Conservation (phyloP, 345 rosid genomes). For the Eutrema yunnanense region DNA sequence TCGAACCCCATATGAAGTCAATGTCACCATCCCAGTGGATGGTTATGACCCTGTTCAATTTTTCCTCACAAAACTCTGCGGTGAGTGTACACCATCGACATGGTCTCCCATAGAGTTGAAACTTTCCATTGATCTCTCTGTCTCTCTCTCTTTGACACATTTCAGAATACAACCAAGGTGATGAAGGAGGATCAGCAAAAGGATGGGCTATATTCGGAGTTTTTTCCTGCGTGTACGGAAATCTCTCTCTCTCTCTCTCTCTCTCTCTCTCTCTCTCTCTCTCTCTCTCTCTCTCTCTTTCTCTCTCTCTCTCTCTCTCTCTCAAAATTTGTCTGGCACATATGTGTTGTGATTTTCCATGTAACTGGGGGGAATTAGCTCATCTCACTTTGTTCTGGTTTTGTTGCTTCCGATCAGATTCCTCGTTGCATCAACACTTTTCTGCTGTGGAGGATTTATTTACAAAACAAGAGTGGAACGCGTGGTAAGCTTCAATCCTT, state of each 20-base stretch:
- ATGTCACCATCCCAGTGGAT: conserved; percentile 65
- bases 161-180: conserved; percentile 62
- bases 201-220: conserved; percentile 95
- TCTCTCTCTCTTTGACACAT: conserved; percentile 11
- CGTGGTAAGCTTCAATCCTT: conserved; percentile 19
- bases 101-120: not conserved
- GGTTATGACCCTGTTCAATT: conserved; percentile 80
- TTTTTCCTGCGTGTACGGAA: conserved; percentile 82
- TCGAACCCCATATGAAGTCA: conserved; percentile 63
- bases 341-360: not conserved
- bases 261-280: no score
- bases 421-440: conserved; percentile 45
- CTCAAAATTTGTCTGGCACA: not conserved
- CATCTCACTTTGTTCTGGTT: conserved; percentile 8
- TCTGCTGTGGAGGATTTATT: conserved; percentile 83
- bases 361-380: not conserved
- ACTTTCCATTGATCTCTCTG: not conserved
- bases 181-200: conserved; percentile 49
- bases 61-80: conserved; percentile 78
- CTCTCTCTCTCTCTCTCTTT: no score
- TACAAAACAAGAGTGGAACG: conserved; percentile 80
- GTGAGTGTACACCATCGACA: conserved; percentile 38
- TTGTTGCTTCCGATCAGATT: conserved; percentile 45
- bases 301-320: no score
- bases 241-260: not conserved